phyloP scores from a whole-genome alignment of 2,329 filamentous ascomycete species.

The Alternaria triticina region DNA sequence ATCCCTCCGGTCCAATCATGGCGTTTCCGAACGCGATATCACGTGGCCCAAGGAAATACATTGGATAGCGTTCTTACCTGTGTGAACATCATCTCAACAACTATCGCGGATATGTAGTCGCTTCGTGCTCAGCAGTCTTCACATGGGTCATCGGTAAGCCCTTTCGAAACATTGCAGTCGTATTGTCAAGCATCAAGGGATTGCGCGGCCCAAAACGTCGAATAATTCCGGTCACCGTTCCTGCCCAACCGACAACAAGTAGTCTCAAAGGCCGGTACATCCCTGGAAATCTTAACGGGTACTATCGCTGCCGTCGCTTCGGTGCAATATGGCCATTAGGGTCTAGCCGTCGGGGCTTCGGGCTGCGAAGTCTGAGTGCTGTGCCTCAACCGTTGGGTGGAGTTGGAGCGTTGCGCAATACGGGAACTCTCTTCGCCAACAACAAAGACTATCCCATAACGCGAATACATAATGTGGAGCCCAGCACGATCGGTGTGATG shows the following conservation, averaged over 20 bases:
- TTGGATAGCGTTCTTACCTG: background rate
- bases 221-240: background rate
- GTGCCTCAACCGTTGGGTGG: too few species aligned
- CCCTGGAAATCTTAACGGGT: background rate
- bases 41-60: background rate
- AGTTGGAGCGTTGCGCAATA: background rate
- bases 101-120: background rate
- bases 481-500: background rate
- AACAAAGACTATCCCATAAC: background rate
- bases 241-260: background rate
- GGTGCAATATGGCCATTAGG: background rate
- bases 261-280: background rate
- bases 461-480: too few species aligned
- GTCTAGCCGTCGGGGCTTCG: background rate
- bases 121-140: accelerated
- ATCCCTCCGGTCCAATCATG: background rate
- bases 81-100: background rate
- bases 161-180: accelerated
- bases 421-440: background rate
- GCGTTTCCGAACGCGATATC: background rate
- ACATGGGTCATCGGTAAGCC: background rate
- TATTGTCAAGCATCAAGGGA: background rate
- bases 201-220: background rate
- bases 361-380: too few species aligned
- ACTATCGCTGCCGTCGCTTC: background rate